Conservation (phyloP, 192 early-diverging fungal species). For the Thamnidium elegans region DNA sequence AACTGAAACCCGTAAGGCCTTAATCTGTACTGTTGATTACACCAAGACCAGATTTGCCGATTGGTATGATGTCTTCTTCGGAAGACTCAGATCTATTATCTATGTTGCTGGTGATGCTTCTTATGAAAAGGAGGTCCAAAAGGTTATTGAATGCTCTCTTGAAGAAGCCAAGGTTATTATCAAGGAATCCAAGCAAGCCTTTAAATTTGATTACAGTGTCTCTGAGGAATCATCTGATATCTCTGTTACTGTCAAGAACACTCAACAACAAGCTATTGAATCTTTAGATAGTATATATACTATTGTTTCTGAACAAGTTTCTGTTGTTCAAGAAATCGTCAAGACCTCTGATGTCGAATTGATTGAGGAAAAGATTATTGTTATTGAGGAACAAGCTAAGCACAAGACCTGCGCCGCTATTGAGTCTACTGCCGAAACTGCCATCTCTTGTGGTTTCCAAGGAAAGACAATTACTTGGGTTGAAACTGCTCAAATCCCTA, state of each 20-base stretch:
- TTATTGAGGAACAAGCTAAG: slow-evolving; percentile 13
- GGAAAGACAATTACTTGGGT: slow-evolving; percentile 29
- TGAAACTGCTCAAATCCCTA: slow-evolving; percentile 22
- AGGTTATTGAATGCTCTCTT: not conserved
- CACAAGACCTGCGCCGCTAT: slow-evolving; percentile 4
- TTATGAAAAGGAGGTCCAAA: not conserved
- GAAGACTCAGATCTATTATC: not conserved
- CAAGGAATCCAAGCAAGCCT: not conserved
- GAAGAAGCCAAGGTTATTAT: slow-evolving; percentile 6
- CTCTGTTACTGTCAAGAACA: not conserved
- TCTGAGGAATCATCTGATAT: not conserved
- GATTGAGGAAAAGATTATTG: slow-evolving; percentile 14
- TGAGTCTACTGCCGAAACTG: slow-evolving; percentile 8
- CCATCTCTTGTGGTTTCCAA: slow-evolving; percentile 20
- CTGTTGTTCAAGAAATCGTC: slow-evolving; percentile 6
- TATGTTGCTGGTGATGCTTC: not conserved
- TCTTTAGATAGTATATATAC: slow-evolving; percentile 6
- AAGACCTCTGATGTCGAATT: not conserved
- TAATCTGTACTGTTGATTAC: not conserved
- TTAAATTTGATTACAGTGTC: not conserved
- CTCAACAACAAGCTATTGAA: slow-evolving; percentile 11
- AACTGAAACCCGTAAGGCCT: slow-evolving; percentile 1
- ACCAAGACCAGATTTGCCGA: slow-evolving; percentile 5
- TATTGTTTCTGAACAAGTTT: slow-evolving; percentile 5
- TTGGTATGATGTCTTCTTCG: slow-evolving; percentile 16